Conservation (phyloP, 768 basidiomycete genomes). For the Serpula lacrymans region DNA sequence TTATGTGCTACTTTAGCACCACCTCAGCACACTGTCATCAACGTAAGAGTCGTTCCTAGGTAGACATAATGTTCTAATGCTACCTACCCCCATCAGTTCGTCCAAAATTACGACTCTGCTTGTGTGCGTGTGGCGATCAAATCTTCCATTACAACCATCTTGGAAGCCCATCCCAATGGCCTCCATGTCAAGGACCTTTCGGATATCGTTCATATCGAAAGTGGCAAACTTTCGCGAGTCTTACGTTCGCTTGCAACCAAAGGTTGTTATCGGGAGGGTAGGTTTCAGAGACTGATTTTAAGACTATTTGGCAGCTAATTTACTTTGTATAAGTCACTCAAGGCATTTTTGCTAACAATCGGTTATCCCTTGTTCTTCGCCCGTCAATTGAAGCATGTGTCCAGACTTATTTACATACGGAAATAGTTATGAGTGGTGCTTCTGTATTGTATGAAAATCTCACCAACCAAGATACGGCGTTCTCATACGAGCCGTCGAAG, state of each 20-base stretch:
- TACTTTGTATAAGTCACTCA: conserved; percentile 8
- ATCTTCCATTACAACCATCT: conserved; percentile 36
- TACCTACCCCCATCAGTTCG: not conserved
- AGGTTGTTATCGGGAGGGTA: conserved; percentile 40
- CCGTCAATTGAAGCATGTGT: not conserved
- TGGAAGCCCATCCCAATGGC: conserved; percentile 34
- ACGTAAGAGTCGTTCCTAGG: conserved; percentile 7
- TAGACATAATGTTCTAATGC: not conserved
- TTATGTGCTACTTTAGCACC: conserved; percentile 15
- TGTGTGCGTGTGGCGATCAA: conserved; percentile 32
- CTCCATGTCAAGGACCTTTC: conserved; percentile 32
- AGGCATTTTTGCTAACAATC: conserved; percentile 19
- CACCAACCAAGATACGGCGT: conserved; percentile 3
- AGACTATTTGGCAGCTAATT: not conserved
- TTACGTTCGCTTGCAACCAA: conserved; percentile 37
- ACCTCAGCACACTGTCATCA: conserved; percentile 12
- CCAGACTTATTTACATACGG: conserved; percentile 2
- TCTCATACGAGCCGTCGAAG: conserved; percentile 1
- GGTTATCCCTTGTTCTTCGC: conserved; percentile 8
- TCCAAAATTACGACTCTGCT: conserved; percentile 10
- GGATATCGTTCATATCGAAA: conserved; percentile 27
- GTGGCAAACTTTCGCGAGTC: conserved; percentile 35
- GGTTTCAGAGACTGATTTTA: not conserved
- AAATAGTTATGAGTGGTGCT: not conserved
- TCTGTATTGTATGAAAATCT: conserved; percentile 2